Conservation (phyloP, 306 rosid species). For the Astragalus glycyphyllos region DNA sequence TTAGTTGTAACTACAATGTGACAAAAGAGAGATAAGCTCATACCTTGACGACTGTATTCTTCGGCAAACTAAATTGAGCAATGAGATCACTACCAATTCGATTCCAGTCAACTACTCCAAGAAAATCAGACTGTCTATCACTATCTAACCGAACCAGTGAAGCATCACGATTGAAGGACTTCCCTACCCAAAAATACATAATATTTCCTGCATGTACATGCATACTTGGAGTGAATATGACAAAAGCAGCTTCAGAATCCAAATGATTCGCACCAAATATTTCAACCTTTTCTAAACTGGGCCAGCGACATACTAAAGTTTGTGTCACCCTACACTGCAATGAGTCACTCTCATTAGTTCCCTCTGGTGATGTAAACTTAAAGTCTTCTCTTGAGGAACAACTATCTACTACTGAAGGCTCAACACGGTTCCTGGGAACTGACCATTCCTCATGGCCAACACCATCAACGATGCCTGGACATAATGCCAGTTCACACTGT, state of each 20-base stretch:
- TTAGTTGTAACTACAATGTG: neutral
- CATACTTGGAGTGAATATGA: conserved; percentile 65
- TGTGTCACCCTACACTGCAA: conserved; percentile 38
- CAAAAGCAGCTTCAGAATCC: conserved; percentile 77
- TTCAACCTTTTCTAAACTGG: conserved; percentile 72
- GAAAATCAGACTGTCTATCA: conserved; percentile 53
- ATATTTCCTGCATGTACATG: conserved; percentile 51
- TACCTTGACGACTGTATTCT: conserved; percentile 75
- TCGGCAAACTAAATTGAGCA: conserved; percentile 62
- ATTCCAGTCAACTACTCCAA: conserved; percentile 69
- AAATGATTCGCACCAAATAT: conserved; percentile 60
- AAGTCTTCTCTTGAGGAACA: conserved; percentile 41
- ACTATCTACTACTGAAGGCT: conserved; percentile 40
- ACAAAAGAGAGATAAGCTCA: conserved; percentile 27
- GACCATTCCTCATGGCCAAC: conserved; percentile 42
- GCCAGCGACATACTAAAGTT: conserved; percentile 73
- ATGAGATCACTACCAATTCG: conserved; percentile 64
- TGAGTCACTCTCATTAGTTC: conserved; percentile 48
- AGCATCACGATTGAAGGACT: conserved; percentile 55
- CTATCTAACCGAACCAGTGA: conserved; percentile 58
- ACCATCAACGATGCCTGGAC: conserved; percentile 34
- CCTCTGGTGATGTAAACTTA: conserved; percentile 49
- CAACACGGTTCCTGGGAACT: conserved; percentile 43
- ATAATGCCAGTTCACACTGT: conserved; percentile 36
- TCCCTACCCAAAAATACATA: conserved; percentile 88